These are phyloP conservation scores for Exobasidium cylindrosporum DNA, from an alignment of 1,284 basidiomycete species.

Conservation along the genomic window DNA sequence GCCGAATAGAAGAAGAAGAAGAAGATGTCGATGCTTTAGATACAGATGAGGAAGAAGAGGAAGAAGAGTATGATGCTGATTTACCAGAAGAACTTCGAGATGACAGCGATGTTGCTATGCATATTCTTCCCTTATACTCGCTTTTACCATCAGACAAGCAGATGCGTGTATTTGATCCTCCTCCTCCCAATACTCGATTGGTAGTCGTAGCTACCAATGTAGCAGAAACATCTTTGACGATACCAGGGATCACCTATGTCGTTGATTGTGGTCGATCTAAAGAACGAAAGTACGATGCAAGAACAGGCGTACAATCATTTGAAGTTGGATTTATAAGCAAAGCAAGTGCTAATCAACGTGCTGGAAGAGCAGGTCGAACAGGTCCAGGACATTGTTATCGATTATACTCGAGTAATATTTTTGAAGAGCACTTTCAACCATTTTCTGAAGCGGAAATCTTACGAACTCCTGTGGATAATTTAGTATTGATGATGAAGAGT, in stretches of 20 bases:
- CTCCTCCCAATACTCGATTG: slow-evolving; percentile 66
- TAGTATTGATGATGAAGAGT: slow-evolving; percentile 97
- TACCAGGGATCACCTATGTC: slow-evolving; percentile 73
- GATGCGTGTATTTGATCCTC: slow-evolving; percentile 69
- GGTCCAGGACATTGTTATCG: slow-evolving; percentile 77
- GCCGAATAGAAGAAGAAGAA: slow-evolving; percentile 57
- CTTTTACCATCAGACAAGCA: slow-evolving; percentile 70
- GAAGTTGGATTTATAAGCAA: slow-evolving; percentile 73
- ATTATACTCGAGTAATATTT: slow-evolving; percentile 72
- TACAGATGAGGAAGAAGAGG: slow-evolving; percentile 35
- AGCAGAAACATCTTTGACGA: slow-evolving; percentile 74
- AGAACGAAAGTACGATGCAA: slow-evolving; percentile 70
- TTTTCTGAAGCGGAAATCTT: slow-evolving; percentile 90
- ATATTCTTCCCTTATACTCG: slow-evolving; percentile 72
- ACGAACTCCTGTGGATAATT: slow-evolving; percentile 92
- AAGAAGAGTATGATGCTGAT: slow-evolving; percentile 37
- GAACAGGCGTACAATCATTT: slow-evolving; percentile 68
- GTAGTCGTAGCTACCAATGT: slow-evolving; percentile 76
- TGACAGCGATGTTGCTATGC: slow-evolving; percentile 53
- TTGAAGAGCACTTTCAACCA: slow-evolving; percentile 83
- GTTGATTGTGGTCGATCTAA: slow-evolving; percentile 74
- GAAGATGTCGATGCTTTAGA: slow-evolving; percentile 57
- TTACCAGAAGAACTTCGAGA: slow-evolving; percentile 37
- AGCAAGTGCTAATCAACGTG: slow-evolving; percentile 69
- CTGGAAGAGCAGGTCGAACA: slow-evolving; percentile 73